These are phyloP conservation scores for Spizellomyces sp. DNA, from an alignment of 192 early-diverging fungal genomes.

Conservation along the genomic window DNA sequence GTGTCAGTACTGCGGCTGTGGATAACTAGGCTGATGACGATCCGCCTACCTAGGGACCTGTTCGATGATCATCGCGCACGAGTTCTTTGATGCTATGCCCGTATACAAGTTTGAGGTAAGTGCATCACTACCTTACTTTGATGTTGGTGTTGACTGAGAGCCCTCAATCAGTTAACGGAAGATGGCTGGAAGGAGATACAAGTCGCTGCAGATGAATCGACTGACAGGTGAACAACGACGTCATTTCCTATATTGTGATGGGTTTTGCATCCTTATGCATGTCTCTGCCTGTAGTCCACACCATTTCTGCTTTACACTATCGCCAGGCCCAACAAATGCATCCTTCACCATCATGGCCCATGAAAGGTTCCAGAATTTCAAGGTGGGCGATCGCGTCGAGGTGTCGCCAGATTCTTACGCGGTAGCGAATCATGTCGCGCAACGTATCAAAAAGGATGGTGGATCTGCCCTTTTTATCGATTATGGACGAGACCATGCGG, in stretches of 20 bases:
- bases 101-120: conserved; percentile 79
- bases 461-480: conserved; percentile 84
- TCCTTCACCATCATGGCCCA: conserved; percentile 15
- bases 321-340: conserved; percentile 64
- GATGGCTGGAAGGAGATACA: conserved; percentile 91
- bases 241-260: no score
- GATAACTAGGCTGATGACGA: neutral
- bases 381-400: conserved; percentile 79
- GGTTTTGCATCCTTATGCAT: no score
- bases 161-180: conserved; percentile 51
- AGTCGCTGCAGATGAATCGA: conserved; percentile 77
- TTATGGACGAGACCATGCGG: conserved; percentile 82
- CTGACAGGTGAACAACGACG: conserved; percentile 38
- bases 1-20: neutral
- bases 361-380: conserved; percentile 42
- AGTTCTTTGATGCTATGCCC: conserved; percentile 97
- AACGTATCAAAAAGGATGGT: conserved; percentile 63
- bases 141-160: neutral
- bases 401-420: conserved; percentile 79
- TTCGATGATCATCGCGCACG: conserved; percentile 85
- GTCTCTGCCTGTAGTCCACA: conserved; percentile 47
- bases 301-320: conserved; percentile 76
- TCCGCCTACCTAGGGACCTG: conserved; percentile 3
- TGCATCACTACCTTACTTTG: conserved; percentile 36
- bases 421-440: conserved; percentile 67